Percentiles rank a stretch among this genome's conserved stretches.
Conservation (phyloP, 1,284 basidiomycete species). For the Sanghuangporus weigelae region DNA sequence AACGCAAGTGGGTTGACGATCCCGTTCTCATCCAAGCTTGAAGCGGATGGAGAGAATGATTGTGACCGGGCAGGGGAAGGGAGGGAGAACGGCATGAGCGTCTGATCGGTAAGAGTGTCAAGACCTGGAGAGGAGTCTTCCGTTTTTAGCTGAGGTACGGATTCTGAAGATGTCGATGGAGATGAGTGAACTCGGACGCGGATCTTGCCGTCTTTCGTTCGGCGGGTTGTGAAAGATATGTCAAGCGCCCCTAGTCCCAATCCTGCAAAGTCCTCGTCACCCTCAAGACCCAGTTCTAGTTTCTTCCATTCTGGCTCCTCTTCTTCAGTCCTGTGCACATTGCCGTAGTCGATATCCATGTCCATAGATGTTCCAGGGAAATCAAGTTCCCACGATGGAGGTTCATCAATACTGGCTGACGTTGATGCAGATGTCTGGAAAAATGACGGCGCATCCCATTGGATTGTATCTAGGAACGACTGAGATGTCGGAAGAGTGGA, state of each 20-base stretch:
- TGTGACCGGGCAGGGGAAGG: not conserved
- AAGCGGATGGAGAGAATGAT: not conserved
- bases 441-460: conserved; percentile 22
- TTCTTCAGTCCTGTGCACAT: not conserved
- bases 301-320: conserved; percentile 28
- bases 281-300: conserved; percentile 48
- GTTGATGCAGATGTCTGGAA: conserved; percentile 31
- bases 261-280: conserved; percentile 29
- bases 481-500: conserved; percentile 45
- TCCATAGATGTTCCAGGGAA: conserved; percentile 50
- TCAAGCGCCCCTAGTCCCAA: conserved; percentile 55
- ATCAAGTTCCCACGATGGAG: conserved; percentile 39
- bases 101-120: not conserved
- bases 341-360: conserved; percentile 37
- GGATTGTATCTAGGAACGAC: conserved; percentile 26
- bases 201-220: conserved; percentile 62
- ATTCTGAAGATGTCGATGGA: conserved; percentile 31
- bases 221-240: conserved; percentile 63
- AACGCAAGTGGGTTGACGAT: conserved; percentile 1
- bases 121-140: not conserved
- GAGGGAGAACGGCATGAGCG: not conserved
- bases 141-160: not conserved
- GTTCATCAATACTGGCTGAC: conserved; percentile 20
- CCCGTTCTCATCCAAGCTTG: not conserved
- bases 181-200: conserved; percentile 61